Conservation (phyloP, 169 alveolate species). For the Eimeria sp. region DNA sequence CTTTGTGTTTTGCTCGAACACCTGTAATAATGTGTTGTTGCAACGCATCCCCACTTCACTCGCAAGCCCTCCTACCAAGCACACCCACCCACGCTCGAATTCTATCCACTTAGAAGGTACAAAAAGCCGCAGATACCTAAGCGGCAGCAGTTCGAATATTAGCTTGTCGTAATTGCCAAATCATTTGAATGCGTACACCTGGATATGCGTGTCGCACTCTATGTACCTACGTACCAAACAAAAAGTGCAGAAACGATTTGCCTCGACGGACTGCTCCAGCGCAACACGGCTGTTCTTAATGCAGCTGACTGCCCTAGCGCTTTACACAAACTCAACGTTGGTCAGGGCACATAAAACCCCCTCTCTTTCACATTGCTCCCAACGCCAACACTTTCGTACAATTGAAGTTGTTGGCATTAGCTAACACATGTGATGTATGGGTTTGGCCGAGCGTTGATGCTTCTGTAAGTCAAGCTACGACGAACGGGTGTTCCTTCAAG, state of each 20-base stretch:
- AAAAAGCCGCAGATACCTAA: not conserved
- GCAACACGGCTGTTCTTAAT: not conserved
- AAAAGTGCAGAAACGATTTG: not conserved
- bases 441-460: not conserved
- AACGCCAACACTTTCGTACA: not conserved
- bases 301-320: not conserved
- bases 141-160: not conserved
- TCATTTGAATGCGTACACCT: not conserved
- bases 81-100: not conserved
- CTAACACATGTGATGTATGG: not conserved
- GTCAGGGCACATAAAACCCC: not conserved
- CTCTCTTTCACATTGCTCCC: not conserved
- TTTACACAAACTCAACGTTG: not conserved
- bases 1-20: too few species aligned
- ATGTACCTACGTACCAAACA: constrained; percentile 1
- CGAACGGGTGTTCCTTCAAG: not conserved
- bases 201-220: not conserved
- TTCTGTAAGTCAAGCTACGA: not conserved
- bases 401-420: not conserved
- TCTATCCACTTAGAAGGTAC: not conserved
- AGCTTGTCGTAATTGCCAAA: not conserved
- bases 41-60: not conserved
- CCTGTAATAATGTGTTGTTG: too few species aligned
- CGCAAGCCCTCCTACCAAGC: not conserved
- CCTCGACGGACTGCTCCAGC: not conserved